These are phyloP conservation scores for Penicillium sp. DNA, from an alignment of 2,329 filamentous ascomycete species.

Conservation along the genomic window DNA sequence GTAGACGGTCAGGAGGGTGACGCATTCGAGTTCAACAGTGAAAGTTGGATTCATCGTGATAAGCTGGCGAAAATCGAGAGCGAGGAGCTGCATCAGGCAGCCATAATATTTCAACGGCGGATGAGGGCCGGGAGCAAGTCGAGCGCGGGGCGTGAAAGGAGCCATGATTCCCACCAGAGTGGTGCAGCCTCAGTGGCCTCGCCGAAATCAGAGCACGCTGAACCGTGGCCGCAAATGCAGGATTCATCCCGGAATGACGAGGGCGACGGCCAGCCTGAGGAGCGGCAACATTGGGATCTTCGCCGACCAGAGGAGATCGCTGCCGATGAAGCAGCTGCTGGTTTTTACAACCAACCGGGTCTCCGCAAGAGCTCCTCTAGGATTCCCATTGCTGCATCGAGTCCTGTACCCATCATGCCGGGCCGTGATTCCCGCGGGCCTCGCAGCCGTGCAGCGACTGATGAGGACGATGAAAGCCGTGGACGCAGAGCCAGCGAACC, in stretches of 20 bases:
- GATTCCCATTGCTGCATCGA: conserved; percentile 82
- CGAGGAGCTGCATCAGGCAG: conserved; percentile 51
- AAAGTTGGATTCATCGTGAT: conserved; percentile 53
- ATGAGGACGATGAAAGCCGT: conserved; percentile 58
- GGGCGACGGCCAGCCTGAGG: conserved; percentile 39
- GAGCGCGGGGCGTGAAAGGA: conserved; percentile 35
- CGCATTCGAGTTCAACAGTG: conserved; percentile 29
- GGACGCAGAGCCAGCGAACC: conserved; percentile 64
- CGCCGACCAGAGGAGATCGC: conserved; percentile 76
- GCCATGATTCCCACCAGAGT: conserved; percentile 37
- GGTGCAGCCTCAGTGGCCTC: conserved; percentile 24
- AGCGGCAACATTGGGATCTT: conserved; percentile 65
- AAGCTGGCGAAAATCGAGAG: conserved; percentile 53
- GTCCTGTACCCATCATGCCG: conserved; percentile 71
- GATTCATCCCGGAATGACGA: conserved; percentile 42
- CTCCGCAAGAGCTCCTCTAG: conserved; percentile 68
- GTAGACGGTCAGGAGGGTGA: conserved; percentile 20
- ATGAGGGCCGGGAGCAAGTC: conserved; percentile 38
- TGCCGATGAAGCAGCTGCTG: conserved; percentile 46
- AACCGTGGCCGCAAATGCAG: conserved; percentile 36
- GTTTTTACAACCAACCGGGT: conserved; percentile 53
- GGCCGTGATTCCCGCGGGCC: conserved; percentile 71
- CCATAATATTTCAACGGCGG: conserved; percentile 43
- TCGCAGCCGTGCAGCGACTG: conserved; percentile 60
- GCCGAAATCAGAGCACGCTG: conserved; percentile 29